Evolutionary conservation across 805 yeast genomes (phyloP), one percentile per base, ranked within the genome.

Genomic region (Ogataea pini): DNA sequence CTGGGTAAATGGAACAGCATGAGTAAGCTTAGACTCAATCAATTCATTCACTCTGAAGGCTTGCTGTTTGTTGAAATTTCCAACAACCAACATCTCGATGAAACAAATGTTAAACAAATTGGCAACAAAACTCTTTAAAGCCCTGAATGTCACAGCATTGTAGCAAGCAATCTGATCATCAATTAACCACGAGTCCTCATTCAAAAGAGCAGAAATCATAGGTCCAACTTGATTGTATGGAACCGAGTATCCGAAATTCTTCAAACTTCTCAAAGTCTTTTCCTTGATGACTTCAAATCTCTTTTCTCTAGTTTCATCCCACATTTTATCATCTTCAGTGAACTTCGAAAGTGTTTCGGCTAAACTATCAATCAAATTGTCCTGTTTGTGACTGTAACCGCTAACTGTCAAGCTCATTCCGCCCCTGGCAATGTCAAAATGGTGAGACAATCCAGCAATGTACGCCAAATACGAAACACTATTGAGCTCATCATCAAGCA

Each of bases 351-450:
- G 56, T 9, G 78, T 78, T 17, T 72, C 72, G 43, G 89, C 65
- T 20, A 91, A 79, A 48, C 81, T 76, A 41, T 77, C 78, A 20
- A 89, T 68, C 37, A 92, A 73, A 12, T 75, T 77, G 16, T 78
- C 75, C 39, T 89, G 70, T 60, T 92, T 92, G 65, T 94, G 92
- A 56, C 86, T 88, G 65, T 85, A 94, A 2, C 99, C 99, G 33
- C 76, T 72, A 18, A 89, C 72, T 41, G 79, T 79, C 37, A 92
- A 61, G 33, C 78, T 77, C 34, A 91, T 60, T 0, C 97, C 96
- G 55, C 84, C 89, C 52, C 85, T 77, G 47, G 85, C 79, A 49
- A 78, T 71, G 25, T 74, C 67, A 34, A 91, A 73, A 2, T 75
- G 68, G 49, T 82, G 82, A 44, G 75, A 70, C 48, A 89, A 75